Evolutionary conservation across 2,329 filamentous ascomycete genomes (phyloP).

Genomic region (Ciborinia camelliae): DNA sequence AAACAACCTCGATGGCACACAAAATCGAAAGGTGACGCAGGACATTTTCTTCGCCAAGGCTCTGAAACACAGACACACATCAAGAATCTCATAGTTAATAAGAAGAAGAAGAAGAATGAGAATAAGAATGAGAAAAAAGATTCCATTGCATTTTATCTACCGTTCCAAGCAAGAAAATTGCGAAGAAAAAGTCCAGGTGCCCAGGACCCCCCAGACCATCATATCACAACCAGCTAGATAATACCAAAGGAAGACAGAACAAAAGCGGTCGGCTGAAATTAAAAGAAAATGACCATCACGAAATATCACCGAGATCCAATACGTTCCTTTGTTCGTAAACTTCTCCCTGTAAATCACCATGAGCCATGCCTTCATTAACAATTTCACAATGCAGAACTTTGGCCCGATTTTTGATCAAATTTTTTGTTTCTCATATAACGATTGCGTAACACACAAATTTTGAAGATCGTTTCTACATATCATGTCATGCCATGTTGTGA

Average conservation of each 20-base stretch:
- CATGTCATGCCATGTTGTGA: slow-evolving; percentile 18
- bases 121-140: neutral
- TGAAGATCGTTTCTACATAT: slow-evolving; percentile 21
- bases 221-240: slow-evolving; percentile 4
- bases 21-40: no score
- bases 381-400: slow-evolving; percentile 13
- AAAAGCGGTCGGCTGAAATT: neutral
- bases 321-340: neutral
- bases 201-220: neutral
- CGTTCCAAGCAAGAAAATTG: slow-evolving; percentile 26
- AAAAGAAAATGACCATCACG: neutral
- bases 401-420: slow-evolving; percentile 10
- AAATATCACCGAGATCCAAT: slow-evolving; percentile 1
- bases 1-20: no score
- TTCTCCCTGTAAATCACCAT: neutral
- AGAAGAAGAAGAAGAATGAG: no score
- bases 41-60: no score
- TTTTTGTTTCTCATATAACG: slow-evolving; percentile 17
- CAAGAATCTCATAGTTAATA: neutral
- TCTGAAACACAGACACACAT: no score
- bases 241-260: slow-evolving; percentile 3
- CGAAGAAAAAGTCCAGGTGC: neutral
- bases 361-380: slow-evolving; percentile 1
- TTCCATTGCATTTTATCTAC: slow-evolving; percentile 22
- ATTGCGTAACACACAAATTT: slow-evolving; percentile 19